Percentiles rank a stretch among this genome's conserved stretches.
Conservation (phyloP, 2,329 filamentous ascomycete species). For the Colletotrichum ledebouriae region DNA sequence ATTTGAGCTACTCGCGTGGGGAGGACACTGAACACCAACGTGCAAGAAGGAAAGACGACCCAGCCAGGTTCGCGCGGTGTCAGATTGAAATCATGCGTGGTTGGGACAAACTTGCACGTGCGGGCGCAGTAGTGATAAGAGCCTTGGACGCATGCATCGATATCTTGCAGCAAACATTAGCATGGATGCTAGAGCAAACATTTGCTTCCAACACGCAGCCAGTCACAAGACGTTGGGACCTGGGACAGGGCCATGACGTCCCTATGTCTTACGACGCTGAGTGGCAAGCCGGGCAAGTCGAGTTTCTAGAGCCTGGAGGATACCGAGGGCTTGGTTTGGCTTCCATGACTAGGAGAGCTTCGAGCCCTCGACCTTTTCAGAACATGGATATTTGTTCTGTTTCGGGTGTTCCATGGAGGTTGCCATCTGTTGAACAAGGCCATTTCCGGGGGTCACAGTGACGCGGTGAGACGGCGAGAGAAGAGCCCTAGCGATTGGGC, state of each 20-base stretch:
- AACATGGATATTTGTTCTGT: not conserved
- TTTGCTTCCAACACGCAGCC: not conserved
- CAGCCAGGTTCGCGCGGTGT: not conserved
- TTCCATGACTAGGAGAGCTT: not conserved
- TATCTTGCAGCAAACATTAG: slow-evolving; percentile 3
- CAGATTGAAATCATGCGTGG: not conserved
- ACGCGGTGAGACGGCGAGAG: slow-evolving; percentile 1
- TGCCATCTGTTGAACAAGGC: not conserved
- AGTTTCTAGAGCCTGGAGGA: not conserved
- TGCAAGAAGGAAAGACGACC: not conserved
- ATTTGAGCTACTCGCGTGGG: slow-evolving; percentile 4
- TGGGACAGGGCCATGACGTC: slow-evolving; percentile 13
- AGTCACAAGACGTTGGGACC: not conserved
- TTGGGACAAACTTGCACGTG: not conserved
- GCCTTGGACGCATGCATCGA: slow-evolving; percentile 1
- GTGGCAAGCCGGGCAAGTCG: too few relatives aligned
- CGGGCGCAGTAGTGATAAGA: not conserved
- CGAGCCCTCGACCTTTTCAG: not conserved
- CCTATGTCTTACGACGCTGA: slow-evolving; percentile 11
- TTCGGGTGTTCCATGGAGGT: not conserved
- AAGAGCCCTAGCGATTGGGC: not conserved
- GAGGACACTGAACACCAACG: not conserved
- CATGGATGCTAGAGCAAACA: slow-evolving; percentile 2
- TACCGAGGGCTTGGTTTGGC: slow-evolving; percentile 2
- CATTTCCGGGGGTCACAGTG: slow-evolving; percentile 3